Base-by-base conservation (phyloP, 768 basidiomycete genomes). In the Kwoniella sp. region DNA sequence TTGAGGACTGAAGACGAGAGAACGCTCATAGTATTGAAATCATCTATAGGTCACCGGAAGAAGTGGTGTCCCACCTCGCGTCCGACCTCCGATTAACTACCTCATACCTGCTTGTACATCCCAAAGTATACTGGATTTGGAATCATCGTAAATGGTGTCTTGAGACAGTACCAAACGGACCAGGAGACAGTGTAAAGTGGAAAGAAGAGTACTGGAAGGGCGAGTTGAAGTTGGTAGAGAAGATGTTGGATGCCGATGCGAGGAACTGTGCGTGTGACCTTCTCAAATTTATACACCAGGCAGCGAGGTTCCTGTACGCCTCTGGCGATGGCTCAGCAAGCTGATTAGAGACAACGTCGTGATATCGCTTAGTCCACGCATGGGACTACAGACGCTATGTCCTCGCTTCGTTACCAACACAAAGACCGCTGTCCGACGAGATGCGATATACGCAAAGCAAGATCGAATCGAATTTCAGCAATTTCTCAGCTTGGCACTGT, bases 401-500 rank as follows among this genome's bases (percentile, higher is more conserved):
- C 26, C 83, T 97, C 22, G 83, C 84, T 1, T 87, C 84, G 47
- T 87, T 91, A 81, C 88, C 89, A 0, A 63, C 73, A 0, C 50
- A 56, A 6, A 70, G 77, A 25, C 79, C 78, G 15, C 82, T 88
- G 2, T 82, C 85, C 44, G 83, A 86, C n/a, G 96, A 98, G 76
- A 81, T 99, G 26, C 84, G 83, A 0, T 98, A 91, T 76, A 98
- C 96, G 1, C 87, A 85, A 48, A 85, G 85, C 64, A 98, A 97
- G 83, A 98, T 99, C 68, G 88, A 90, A 79, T 83, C 88, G 53
- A 97, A 91, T 74, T 93, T 98, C 77, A 95, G 92, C 33, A 98
- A 99, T 78, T 98, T 96, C 77, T 95, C 92, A 67, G 96, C 96
- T 22, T 99, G 96, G 96, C 96, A 99, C 79, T 93, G 96, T 70